phyloP scores from a whole-genome alignment of 345 rosid species.

The Carallia pectinifolia region DNA sequence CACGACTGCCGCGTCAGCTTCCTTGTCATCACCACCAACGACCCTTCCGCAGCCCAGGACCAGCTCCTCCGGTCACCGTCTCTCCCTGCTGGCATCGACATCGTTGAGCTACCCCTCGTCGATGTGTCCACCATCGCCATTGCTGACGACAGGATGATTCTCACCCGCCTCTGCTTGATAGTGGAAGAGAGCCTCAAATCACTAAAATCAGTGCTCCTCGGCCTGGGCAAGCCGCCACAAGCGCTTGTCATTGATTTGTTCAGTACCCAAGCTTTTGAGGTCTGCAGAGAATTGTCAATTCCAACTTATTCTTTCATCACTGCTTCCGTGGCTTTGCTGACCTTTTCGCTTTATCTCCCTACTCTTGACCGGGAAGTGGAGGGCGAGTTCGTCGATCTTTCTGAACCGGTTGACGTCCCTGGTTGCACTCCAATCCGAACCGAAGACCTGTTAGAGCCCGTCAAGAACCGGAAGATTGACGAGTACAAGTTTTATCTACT shows the following conservation, averaged over 20 bases:
- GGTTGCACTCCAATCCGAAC: constrained; percentile 22
- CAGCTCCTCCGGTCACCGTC: constrained; percentile 16
- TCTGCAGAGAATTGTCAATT: constrained; percentile 15
- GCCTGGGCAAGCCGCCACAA: constrained; percentile 6
- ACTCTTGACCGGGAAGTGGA: constrained; percentile 20
- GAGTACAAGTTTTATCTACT: constrained; percentile 12
- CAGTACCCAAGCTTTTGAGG: constrained; percentile 18
- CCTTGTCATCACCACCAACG: constrained; percentile 24
- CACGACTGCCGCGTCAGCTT: constrained; percentile 23
- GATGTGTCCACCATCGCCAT: constrained; percentile 4
- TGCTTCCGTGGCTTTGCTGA: constrained; percentile 8
- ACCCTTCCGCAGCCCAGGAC: constrained; percentile 6
- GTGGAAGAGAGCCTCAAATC: constrained; percentile 15
- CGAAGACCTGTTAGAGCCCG: constrained; percentile 15
- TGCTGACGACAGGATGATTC: background rate
- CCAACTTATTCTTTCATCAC: constrained; percentile 20
- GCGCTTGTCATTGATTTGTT: constrained; percentile 19
- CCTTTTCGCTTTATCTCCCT: constrained; percentile 20
- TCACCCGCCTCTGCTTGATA: constrained; percentile 19
- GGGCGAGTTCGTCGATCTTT: constrained; percentile 18
- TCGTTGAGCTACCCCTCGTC: constrained; percentile 22
- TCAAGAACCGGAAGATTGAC: constrained; percentile 17
- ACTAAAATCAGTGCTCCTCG: constrained; percentile 15
- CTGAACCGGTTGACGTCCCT: constrained; percentile 20
- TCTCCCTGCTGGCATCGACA: constrained; percentile 14